Evolutionary conservation across 306 rosid genomes (phyloP).

Genomic region (Datisca glomerata): DNA sequence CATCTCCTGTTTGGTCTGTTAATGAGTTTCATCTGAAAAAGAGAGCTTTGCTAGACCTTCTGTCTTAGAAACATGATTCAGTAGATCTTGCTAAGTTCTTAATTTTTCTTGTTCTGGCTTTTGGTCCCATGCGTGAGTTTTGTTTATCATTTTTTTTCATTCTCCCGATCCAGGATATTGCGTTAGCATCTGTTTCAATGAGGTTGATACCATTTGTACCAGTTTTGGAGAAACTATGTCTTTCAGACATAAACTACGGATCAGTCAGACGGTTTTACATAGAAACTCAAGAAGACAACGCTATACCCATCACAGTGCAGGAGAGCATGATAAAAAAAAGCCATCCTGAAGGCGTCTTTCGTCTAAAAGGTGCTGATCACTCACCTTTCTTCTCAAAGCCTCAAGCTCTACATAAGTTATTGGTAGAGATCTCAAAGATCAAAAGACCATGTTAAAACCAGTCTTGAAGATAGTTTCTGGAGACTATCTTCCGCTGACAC

Average conservation of each 20-base stretch:
- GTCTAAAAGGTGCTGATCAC: constrained; percentile 81
- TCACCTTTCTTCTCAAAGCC: constrained; percentile 96
- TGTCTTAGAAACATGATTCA: no score
- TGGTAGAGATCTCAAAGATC: constrained; percentile 71
- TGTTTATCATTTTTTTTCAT: no score
- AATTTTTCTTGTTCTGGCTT: no score
- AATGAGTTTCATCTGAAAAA: no score
- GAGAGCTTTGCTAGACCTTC: no score
- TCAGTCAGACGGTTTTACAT: constrained; percentile 74
- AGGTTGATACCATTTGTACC: constrained; percentile 85
- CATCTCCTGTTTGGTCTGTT: neutral
- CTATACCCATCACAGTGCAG: constrained; percentile 60
- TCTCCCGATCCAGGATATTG: constrained; percentile 55
- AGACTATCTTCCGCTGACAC: neutral
- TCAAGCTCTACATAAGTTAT: constrained; percentile 85
- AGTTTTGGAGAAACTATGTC: constrained; percentile 63
- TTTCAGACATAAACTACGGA: constrained; percentile 71
- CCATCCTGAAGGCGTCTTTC: constrained; percentile 65
- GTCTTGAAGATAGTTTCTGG: neutral
- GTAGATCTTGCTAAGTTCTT: no score
- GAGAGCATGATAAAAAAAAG: constrained; percentile 63
- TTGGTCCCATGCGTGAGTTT: no score
- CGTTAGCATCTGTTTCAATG: constrained; percentile 89
- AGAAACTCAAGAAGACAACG: constrained; percentile 81
- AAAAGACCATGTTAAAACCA: constrained; percentile 1